Conservation (phyloP, 2,329 filamentous ascomycete genomes). For the Lasiodiplodia sp. region DNA sequence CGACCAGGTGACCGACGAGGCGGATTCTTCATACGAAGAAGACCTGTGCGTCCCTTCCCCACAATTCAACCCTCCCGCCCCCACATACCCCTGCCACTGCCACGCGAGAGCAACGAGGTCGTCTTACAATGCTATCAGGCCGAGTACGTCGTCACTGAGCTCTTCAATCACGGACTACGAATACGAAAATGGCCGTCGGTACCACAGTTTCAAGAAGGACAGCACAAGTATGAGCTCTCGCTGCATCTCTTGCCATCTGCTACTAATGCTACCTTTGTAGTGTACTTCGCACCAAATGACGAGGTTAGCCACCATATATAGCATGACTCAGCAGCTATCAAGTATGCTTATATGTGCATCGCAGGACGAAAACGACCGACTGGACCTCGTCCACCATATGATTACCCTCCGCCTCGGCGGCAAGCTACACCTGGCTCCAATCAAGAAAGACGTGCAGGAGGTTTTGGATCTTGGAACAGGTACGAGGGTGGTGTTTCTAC, state of each 20-base stretch:
- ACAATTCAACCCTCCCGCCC: neutral
- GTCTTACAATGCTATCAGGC: neutral
- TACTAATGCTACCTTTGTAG: neutral
- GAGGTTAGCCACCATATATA: neutral
- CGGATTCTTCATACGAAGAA: neutral
- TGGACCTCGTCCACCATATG: conserved; percentile 27
- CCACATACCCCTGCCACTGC: neutral
- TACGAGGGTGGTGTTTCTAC: neutral
- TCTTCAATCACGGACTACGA: conserved; percentile 20
- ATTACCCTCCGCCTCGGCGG: conserved; percentile 9
- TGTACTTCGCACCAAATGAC: conserved; percentile 1
- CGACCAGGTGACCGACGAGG: conserved; percentile 2
- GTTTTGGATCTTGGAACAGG: conserved; percentile 39
- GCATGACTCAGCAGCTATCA: neutral
- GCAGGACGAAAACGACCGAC: conserved; percentile 20
- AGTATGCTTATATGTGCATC: neutral
- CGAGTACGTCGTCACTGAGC: conserved; percentile 9
- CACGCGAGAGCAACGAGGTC: neutral
- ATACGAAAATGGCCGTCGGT: conserved; percentile 37
- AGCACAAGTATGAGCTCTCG: neutral
- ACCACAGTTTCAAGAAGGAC: conserved; percentile 36
- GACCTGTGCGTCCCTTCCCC: conserved; percentile 13
- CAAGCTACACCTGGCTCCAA: conserved; percentile 35
- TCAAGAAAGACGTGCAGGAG: conserved; percentile 25
- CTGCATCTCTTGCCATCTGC: no score